Percentiles rank a stretch among this genome's conserved stretches.
Conservation (phyloP, 1,284 basidiomycete species). For the Mycena sp. region DNA sequence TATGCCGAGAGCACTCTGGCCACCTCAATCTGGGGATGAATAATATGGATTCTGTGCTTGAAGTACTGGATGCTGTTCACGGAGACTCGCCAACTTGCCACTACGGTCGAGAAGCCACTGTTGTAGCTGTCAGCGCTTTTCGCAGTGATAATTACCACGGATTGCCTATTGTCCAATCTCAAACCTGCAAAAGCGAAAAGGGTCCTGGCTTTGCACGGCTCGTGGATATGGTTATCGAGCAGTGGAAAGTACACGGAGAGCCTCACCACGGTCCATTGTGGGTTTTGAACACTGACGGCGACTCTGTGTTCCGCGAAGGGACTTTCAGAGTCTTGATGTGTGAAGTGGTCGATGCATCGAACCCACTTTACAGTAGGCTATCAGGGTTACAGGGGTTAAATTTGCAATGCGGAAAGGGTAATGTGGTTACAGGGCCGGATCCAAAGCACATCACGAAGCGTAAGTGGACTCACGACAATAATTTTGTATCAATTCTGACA, state of each 20-base stretch:
- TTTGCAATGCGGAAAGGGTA: neutral
- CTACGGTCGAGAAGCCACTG: neutral
- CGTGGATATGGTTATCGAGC: neutral
- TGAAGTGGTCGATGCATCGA: neutral
- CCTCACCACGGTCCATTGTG: neutral
- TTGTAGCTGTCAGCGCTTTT: neutral
- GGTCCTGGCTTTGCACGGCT: neutral
- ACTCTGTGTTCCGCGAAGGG: neutral
- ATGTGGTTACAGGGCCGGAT: neutral
- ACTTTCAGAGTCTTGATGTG: neutral
- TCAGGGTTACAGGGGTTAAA: neutral
- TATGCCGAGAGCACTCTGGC: neutral
- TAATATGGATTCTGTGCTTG: neutral
- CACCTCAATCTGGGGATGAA: neutral
- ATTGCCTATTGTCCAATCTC: neutral
- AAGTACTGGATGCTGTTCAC: neutral
- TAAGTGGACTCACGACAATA: neutral
- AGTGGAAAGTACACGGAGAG: constrained; percentile 1
- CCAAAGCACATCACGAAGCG: neutral
- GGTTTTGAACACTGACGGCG: neutral
- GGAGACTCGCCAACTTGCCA: neutral
- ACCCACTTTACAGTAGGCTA: neutral
- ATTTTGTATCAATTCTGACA: neutral
- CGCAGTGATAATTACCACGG: neutral
- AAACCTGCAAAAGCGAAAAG: neutral